Percentiles rank a stretch among this genome's conserved stretches.
Evolutionary conservation across 1,284 basidiomycete species (phyloP).

Genomic region (Ustilago loliicola): DNA sequence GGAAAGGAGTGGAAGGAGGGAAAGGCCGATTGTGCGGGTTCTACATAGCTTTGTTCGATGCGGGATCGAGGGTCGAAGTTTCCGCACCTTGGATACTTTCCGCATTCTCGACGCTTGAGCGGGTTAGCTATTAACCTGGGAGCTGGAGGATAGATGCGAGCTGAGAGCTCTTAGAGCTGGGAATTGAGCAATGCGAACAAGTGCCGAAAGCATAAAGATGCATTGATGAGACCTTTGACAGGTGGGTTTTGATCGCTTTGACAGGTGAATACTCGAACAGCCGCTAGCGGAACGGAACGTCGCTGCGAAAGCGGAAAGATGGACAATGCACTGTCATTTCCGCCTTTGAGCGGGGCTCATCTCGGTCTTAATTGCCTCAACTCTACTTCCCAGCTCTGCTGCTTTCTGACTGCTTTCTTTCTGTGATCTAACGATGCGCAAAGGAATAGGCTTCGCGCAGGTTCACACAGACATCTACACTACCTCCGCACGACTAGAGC

Average conservation of each 20-base stretch:
- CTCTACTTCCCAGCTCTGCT: neutral
- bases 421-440: neutral
- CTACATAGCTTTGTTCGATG: conserved; percentile 12
- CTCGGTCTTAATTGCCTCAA: neutral
- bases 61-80: neutral
- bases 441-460: neutral
- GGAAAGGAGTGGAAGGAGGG: neutral
- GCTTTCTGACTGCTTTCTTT: neutral
- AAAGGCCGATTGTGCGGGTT: conserved; percentile 5
- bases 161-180: too few species aligned
- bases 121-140: neutral
- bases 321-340: neutral
- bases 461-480: neutral
- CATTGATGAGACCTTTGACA: neutral
- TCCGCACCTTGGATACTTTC: neutral
- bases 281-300: neutral
- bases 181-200: neutral
- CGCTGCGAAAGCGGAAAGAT: neutral
- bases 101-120: neutral
- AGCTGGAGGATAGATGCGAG: too few species aligned
- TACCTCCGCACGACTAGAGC: neutral
- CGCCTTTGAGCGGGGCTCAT: neutral
- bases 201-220: neutral
- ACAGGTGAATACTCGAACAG: neutral
- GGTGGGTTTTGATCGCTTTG: neutral